Evolutionary conservation across 148 eudicot genomes (phyloP).

Genomic region (Nepenthes gracilis): DNA sequence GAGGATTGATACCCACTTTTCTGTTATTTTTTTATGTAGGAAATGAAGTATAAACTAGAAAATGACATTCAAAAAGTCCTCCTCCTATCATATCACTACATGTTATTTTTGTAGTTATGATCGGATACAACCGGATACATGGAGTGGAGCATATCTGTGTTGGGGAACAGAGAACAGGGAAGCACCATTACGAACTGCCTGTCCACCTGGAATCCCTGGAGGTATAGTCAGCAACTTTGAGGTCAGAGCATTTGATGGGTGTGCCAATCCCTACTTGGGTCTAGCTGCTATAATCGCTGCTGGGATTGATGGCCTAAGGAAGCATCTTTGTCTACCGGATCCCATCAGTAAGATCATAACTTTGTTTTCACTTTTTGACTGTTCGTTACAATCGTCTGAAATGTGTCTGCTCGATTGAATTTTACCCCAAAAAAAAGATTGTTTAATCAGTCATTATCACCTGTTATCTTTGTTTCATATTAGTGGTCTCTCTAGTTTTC

Average conservation of each 20-base stretch:
- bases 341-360: slow-evolving; percentile 57
- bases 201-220: slow-evolving; percentile 77
- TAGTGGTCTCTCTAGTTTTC: background rate
- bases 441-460: too few relatives aligned
- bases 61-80: background rate
- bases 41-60: too few relatives aligned
- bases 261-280: slow-evolving; percentile 83
- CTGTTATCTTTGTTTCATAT: background rate
- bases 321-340: slow-evolving; percentile 48
- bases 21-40: too few relatives aligned
- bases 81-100: background rate
- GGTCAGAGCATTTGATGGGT: slow-evolving; percentile 86
- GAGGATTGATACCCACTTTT: too few relatives aligned
- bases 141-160: slow-evolving; percentile 93
- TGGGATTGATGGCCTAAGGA: slow-evolving; percentile 87
- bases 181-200: slow-evolving; percentile 86
- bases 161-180: slow-evolving; percentile 96
- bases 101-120: slow-evolving; percentile 54
- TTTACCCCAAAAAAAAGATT: background rate
- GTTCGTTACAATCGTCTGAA: background rate
- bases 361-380: background rate
- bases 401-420: background rate
- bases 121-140: slow-evolving; percentile 84
- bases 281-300: slow-evolving; percentile 80
- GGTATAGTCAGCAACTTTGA: slow-evolving; percentile 94